A percentile compares a stretch with the other conserved stretches of the same genome.
Evolutionary conservation across 2,329 filamentous ascomycete species (phyloP).

Genomic region (Trichophyton equinum): DNA sequence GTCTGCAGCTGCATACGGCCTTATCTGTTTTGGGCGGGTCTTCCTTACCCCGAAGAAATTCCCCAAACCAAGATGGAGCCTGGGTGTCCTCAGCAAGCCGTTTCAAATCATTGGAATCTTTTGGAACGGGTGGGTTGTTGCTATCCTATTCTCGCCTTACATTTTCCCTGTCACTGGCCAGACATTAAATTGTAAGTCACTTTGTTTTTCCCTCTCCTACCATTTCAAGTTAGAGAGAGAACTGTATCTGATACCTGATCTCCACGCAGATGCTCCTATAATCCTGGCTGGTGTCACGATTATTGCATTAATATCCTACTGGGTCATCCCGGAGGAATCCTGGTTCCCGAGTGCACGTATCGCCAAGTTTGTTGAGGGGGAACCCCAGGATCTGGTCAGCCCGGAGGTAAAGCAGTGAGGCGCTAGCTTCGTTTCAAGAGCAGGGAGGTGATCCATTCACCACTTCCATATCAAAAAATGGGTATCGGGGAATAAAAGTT

Average conservation of each 20-base stretch:
- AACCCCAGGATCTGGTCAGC: neutral
- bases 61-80: constrained; percentile 37
- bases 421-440: neutral
- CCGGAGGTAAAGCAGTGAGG: neutral
- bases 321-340: constrained; percentile 35
- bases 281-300: constrained; percentile 41
- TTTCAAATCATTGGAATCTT: constrained; percentile 38
- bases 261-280: constrained; percentile 34
- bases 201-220: neutral
- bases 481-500: neutral
- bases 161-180: constrained; percentile 33
- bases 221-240: neutral
- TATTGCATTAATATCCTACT: constrained; percentile 38
- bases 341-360: constrained; percentile 38
- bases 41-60: constrained; percentile 38
- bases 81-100: constrained; percentile 34
- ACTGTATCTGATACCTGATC: constrained; percentile 5
- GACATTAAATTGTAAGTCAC: constrained; percentile 33
- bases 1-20: constrained; percentile 40
- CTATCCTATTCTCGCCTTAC: constrained; percentile 37
- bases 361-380: constrained; percentile 29
- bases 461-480: neutral
- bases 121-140: constrained; percentile 42
- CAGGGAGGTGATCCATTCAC: neutral
- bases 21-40: constrained; percentile 39